Evolutionary conservation across 495 filamentous ascomycete genomes (phyloP).

Genomic region (Daldinia decipiens): DNA sequence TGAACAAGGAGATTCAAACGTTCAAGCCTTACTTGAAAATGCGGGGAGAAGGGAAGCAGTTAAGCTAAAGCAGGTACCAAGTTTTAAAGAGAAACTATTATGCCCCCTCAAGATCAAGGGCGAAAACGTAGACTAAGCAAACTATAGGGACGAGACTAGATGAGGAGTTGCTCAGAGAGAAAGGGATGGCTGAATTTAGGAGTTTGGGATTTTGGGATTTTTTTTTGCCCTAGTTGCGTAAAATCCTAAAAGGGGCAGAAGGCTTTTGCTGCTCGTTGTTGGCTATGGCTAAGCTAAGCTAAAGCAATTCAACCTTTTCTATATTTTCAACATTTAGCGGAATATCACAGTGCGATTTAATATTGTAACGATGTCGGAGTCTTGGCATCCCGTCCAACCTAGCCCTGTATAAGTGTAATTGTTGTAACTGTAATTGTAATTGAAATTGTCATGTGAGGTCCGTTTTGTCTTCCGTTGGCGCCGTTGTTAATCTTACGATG

Average conservation of each 20-base stretch:
- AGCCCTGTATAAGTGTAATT: constrained; percentile 14
- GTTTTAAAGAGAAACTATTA: constrained; percentile 29
- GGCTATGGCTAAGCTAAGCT: constrained; percentile 12
- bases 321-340: constrained; percentile 21
- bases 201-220: neutral
- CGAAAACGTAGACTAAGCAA: constrained; percentile 12
- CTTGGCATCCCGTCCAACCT: constrained; percentile 30
- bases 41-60: constrained; percentile 18
- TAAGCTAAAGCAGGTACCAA: constrained; percentile 33
- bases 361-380: constrained; percentile 23
- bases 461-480: constrained; percentile 21
- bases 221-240: constrained; percentile 8
- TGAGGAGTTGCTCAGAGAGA: constrained; percentile 12
- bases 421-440: too few relatives aligned
- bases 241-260: constrained; percentile 26
- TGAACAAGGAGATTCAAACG: constrained; percentile 24
- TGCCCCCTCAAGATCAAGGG: constrained; percentile 15
- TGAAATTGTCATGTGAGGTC: constrained; percentile 25
- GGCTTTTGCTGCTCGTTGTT: constrained; percentile 1
- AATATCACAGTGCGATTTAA: constrained; percentile 23
- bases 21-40: constrained; percentile 23
- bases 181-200: constrained; percentile 27
- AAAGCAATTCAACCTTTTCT: constrained; percentile 14
- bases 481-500: neutral
- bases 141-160: constrained; percentile 19